These are phyloP conservation scores for Candida boleticola DNA, from an alignment of 805 yeast species.

Conservation along the genomic window DNA sequence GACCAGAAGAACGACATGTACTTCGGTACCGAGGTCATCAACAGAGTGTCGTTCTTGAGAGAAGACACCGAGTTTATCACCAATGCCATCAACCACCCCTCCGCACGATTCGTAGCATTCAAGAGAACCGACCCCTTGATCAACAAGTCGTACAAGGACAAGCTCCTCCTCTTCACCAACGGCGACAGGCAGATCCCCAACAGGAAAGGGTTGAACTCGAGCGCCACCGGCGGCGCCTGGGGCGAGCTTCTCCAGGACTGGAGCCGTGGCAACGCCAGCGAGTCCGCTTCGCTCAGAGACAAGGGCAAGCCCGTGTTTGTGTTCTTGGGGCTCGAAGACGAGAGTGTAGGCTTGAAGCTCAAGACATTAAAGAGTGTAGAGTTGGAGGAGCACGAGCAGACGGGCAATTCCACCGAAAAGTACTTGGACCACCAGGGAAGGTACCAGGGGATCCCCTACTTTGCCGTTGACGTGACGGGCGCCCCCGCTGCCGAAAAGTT, in stretches of 20 bases:
- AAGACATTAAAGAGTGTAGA: slow-evolving; percentile 25
- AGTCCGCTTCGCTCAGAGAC: slow-evolving; percentile 40
- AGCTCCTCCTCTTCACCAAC: slow-evolving; percentile 34
- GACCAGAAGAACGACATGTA: slow-evolving; percentile 25
- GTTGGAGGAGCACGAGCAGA: slow-evolving; percentile 9
- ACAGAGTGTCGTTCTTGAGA: slow-evolving; percentile 64
- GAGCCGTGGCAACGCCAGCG: slow-evolving; percentile 30
- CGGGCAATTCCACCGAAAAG: slow-evolving; percentile 15
- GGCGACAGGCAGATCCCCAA: slow-evolving; percentile 29
- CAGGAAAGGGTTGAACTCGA: slow-evolving; percentile 9
- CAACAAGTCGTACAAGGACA: slow-evolving; percentile 25
- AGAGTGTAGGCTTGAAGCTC: slow-evolving; percentile 40
- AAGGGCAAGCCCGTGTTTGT: slow-evolving; percentile 35
- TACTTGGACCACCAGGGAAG: slow-evolving; percentile 44
- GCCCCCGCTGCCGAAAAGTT: slow-evolving; percentile 26
- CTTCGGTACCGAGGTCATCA: slow-evolving; percentile 53
- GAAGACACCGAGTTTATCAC: slow-evolving; percentile 52
- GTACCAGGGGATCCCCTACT: slow-evolving; percentile 62
- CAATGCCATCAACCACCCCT: slow-evolving; percentile 41
- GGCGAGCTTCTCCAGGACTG: slow-evolving; percentile 17
- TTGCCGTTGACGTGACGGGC: slow-evolving; percentile 56
- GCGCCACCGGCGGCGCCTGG: slow-evolving; percentile 11
- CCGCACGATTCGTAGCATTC: slow-evolving; percentile 50
- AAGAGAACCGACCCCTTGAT: slow-evolving; percentile 29
- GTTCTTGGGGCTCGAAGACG: slow-evolving; percentile 47